Percentiles rank a stretch among this genome's conserved stretches.
These are phyloP conservation scores for Dactylellina leptospora DNA, from an alignment of 2,329 filamentous ascomycete genomes.

Conservation along the genomic window DNA sequence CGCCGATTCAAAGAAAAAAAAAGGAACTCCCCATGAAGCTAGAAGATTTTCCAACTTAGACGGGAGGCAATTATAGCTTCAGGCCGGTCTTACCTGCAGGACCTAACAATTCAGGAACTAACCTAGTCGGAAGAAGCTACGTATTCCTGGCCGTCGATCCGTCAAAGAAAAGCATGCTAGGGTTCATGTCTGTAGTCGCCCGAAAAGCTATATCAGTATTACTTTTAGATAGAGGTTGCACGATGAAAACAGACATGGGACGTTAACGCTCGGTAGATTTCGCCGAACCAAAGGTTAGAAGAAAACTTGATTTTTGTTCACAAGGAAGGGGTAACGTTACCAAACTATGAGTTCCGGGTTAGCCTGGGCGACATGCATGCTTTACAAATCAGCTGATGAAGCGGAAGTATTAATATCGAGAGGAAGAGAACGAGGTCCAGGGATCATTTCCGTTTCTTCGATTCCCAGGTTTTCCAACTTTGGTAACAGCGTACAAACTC, in stretches of 20 bases:
- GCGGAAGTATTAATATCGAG: too few relatives aligned
- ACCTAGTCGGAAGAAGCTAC: not conserved
- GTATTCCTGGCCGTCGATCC: constrained; percentile 49
- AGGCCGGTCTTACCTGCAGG: constrained; percentile 19
- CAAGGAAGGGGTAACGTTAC: too few relatives aligned
- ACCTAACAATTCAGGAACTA: constrained; percentile 5
- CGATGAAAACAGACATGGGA: constrained; percentile 9
- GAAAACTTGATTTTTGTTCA: not conserved
- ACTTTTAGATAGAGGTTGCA: not conserved
- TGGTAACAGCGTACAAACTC: constrained; percentile 2
- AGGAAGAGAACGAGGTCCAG: too few relatives aligned
- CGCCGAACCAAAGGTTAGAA: not conserved
- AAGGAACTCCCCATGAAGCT: too few relatives aligned
- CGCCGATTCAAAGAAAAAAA: too few relatives aligned
- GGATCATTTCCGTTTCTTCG: too few relatives aligned
- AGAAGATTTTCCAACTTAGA: too few relatives aligned
- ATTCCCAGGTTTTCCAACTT: too few relatives aligned
- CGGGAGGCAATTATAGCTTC: too few relatives aligned
- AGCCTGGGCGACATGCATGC: constrained; percentile 27
- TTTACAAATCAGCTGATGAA: constrained; percentile 35
- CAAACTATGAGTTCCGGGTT: constrained; percentile 32
- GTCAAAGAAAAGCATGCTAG: not conserved
- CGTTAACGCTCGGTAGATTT: not conserved
- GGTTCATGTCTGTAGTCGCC: not conserved
- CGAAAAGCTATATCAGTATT: not conserved